Base-by-base conservation (phyloP, 1,284 basidiomycete species). In the Leccinum glutinopallens region DNA sequence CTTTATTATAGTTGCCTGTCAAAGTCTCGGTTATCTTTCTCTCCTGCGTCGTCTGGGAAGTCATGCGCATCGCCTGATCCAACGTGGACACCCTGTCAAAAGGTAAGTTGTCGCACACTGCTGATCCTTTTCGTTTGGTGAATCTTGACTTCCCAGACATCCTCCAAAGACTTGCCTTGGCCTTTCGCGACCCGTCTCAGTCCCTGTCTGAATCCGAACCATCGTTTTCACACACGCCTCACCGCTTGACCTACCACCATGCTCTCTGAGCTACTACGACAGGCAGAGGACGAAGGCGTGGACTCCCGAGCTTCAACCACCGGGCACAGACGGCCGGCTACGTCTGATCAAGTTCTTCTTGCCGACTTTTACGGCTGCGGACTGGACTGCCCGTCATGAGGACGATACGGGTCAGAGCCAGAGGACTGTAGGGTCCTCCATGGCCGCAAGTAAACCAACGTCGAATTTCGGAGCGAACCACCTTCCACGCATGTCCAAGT, bases 1-100 rank as follows among this genome's bases (percentile, higher is more conserved):
- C 7, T 9, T 57, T 57, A 2, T 57, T 41, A 22, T 64, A 85
- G 84, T 74, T 80, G 8, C 80, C 76, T 32, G 69, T 80, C 9
- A 79, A 81, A 2, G 70, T 84, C 22, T 85, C 84, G 2, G 84
- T 90, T 0, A 80, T 95, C 4, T 82, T 94, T 61, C 74, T 91
- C 33, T 93, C 91, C 1, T 81, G 86, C 56, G 80, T 85, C 7
- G 82, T 84, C 17, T 95, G 93, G 93, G 87, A 91, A 67, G 85
- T 91, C 67, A 81, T 94, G 89, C 4, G 88, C 90, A 32, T 84
- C 91, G 0, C 85, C 87, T 0, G 91, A 94, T 71, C 93, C 93
- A 0, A 89, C 64, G 76, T 91, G 0, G 77, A 82, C 1, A 77
- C 85, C 1, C 79, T 83, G 2, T 77, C 78, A n/a, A 90, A 89